Conservation (phyloP, 2,329 filamentous ascomycete species). For the Gnomoniopsis smithogilvyi region DNA sequence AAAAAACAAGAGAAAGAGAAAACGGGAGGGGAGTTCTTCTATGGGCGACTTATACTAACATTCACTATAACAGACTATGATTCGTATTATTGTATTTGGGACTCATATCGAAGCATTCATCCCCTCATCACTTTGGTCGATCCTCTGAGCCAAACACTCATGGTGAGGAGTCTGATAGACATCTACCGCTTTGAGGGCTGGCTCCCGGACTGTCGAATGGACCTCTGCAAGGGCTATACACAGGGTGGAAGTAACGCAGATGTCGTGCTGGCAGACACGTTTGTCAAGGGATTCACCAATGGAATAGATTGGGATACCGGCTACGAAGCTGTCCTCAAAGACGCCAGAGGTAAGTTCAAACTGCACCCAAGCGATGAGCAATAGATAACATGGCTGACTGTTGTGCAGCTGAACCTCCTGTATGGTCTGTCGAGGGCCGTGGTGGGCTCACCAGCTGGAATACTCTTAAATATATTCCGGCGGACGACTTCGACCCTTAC, state of each 20-base stretch:
- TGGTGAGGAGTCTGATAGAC: slow-evolving; percentile 67
- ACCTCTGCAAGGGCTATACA: slow-evolving; percentile 67
- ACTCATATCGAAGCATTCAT: slow-evolving; percentile 63
- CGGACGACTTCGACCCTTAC: slow-evolving; percentile 57
- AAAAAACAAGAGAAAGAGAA: too few relatives aligned
- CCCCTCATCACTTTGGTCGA: slow-evolving; percentile 66
- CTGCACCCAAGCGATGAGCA: too few relatives aligned
- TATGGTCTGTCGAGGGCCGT: slow-evolving; percentile 65
- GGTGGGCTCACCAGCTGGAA: slow-evolving; percentile 72
- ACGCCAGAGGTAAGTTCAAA: slow-evolving; percentile 49
- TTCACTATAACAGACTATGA: slow-evolving; percentile 48
- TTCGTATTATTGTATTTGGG: slow-evolving; percentile 72
- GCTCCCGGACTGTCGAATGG: slow-evolving; percentile 74
- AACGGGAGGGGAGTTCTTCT: too few relatives aligned
- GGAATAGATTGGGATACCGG: slow-evolving; percentile 62
- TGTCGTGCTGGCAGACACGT: slow-evolving; percentile 62
- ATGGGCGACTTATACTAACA: background rate
- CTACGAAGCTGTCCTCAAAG: slow-evolving; percentile 65
- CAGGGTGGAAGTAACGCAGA: slow-evolving; percentile 70
- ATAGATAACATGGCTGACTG: background rate
- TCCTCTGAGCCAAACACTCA: slow-evolving; percentile 56
- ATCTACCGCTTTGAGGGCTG: slow-evolving; percentile 68
- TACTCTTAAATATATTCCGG: slow-evolving; percentile 62
- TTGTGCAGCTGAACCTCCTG: slow-evolving; percentile 49
- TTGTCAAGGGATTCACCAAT: slow-evolving; percentile 53